These are phyloP conservation scores for Cochlearia excelsa DNA, from an alignment of 345 rosid genomes.

Conservation along the genomic window DNA sequence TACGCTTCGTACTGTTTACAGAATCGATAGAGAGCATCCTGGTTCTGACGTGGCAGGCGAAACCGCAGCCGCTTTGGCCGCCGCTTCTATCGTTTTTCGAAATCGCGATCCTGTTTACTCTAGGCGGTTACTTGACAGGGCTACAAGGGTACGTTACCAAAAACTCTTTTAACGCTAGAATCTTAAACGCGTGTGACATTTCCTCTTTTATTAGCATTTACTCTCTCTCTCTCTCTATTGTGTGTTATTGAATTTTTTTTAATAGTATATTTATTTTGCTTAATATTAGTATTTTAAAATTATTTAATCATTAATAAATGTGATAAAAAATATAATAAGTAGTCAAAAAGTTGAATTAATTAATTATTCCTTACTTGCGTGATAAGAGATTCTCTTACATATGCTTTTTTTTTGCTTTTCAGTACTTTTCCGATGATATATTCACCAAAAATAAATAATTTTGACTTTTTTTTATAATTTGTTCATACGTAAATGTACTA, in stretches of 20 bases:
- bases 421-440: constrained; percentile 20
- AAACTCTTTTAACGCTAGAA: no score
- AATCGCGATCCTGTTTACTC: constrained; percentile 84
- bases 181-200: no score
- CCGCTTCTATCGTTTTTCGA: constrained; percentile 48
- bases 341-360: constrained; percentile 23
- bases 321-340: constrained; percentile 3
- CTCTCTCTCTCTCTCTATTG: no score
- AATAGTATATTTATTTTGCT: not conserved
- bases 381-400: constrained; percentile 30
- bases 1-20: constrained; percentile 53
- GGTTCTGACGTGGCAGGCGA: constrained; percentile 98
- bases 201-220: no score
- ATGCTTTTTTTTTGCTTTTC: constrained; percentile 14
- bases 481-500: constrained; percentile 30
- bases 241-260: not conserved
- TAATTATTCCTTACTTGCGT: constrained; percentile 34
- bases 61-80: constrained; percentile 69
- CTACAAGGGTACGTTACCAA: constrained; percentile 51
- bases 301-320: no score
- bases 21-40: constrained; percentile 65
- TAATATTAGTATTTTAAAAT: not conserved
- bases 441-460: not conserved
- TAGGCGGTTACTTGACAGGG: constrained; percentile 62
- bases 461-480: constrained; percentile 7